Conservation (phyloP, 2,329 filamentous ascomycete species). For the Diaporthe caulivora region DNA sequence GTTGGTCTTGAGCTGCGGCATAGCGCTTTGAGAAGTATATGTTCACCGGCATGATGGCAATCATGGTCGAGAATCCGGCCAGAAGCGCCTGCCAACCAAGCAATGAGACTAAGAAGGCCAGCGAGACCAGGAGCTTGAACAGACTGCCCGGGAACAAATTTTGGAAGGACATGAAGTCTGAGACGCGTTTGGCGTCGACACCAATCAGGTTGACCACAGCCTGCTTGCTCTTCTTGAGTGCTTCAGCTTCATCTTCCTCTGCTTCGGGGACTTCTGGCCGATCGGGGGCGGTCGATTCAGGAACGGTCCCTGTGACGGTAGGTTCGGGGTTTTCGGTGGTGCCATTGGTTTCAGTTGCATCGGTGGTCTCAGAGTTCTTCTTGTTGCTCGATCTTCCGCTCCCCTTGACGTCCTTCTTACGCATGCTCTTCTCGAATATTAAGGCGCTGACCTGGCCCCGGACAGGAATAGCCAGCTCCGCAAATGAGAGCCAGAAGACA, state of each 20-base stretch:
- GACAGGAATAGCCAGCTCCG: conserved; percentile 73
- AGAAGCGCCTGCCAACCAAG: conserved; percentile 79
- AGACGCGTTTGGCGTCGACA: conserved; percentile 78
- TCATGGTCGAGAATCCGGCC: conserved; percentile 74
- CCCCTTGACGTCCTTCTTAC: conserved; percentile 81
- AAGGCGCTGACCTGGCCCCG: conserved; percentile 78
- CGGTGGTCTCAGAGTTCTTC: conserved; percentile 42
- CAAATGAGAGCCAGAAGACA: conserved; percentile 75
- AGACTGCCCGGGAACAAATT: conserved; percentile 73
- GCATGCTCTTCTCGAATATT: conserved; percentile 82
- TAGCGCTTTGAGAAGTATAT: conserved; percentile 75
- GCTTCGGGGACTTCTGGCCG: conserved; percentile 51
- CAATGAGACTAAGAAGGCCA: conserved; percentile 74
- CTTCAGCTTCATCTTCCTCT: conserved; percentile 61
- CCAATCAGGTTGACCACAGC: conserved; percentile 83
- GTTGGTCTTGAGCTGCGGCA: conserved; percentile 71
- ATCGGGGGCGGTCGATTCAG: conserved; percentile 47
- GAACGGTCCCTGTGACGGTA: conserved; percentile 44
- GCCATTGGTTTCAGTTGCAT: conserved; percentile 34
- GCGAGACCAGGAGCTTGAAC: conserved; percentile 74
- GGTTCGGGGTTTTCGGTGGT: conserved; percentile 48
- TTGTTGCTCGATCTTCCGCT: conserved; percentile 61
- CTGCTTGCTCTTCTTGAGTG: conserved; percentile 69
- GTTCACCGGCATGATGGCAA: conserved; percentile 76
- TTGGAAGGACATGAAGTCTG: conserved; percentile 76